phyloP scores from a whole-genome alignment of 257 asterid species.

The Petunia axillaris region DNA sequence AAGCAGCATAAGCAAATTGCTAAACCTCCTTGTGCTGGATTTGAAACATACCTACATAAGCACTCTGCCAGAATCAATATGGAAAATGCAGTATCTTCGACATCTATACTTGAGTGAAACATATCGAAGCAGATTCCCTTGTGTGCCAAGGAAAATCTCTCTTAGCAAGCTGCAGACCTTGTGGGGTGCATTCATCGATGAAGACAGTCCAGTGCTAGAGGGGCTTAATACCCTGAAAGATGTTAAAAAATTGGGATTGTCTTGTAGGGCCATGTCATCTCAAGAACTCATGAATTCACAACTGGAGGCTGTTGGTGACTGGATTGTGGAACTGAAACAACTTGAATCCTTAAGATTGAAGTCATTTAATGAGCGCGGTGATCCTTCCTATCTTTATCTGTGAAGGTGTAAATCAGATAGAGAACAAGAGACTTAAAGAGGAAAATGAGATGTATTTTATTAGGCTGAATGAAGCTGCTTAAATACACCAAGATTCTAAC shows the following conservation, averaged over 20 bases:
- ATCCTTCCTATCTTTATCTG: conserved; percentile 30
- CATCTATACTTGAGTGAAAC: conserved; percentile 43
- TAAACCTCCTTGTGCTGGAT: conserved; percentile 37
- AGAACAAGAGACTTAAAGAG: no score
- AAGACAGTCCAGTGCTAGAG: conserved; percentile 12
- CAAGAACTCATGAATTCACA: not conserved
- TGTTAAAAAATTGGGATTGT: conserved; percentile 34
- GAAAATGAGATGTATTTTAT: no score
- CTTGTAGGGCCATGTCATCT: conserved; percentile 31
- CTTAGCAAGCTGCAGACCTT: conserved; percentile 33
- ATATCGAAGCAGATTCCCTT: conserved; percentile 35
- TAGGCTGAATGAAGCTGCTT: no score
- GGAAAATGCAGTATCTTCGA: conserved; percentile 38
- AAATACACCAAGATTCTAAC: no score
- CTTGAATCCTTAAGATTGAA: conserved; percentile 37
- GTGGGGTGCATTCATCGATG: conserved; percentile 42
- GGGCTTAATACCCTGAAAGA: conserved; percentile 29
- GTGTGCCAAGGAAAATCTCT: conserved; percentile 22
- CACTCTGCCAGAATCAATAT: conserved; percentile 37
- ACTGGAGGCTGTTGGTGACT: conserved; percentile 26
- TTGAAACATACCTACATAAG: conserved; percentile 42
- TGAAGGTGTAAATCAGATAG: no score
- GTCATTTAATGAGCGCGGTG: conserved; percentile 26
- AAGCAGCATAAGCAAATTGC: conserved; percentile 21
- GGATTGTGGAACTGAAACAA: conserved; percentile 27